These are phyloP conservation scores for Irpex sp. DNA, from an alignment of 1,284 basidiomycete genomes.

Conservation along the genomic window DNA sequence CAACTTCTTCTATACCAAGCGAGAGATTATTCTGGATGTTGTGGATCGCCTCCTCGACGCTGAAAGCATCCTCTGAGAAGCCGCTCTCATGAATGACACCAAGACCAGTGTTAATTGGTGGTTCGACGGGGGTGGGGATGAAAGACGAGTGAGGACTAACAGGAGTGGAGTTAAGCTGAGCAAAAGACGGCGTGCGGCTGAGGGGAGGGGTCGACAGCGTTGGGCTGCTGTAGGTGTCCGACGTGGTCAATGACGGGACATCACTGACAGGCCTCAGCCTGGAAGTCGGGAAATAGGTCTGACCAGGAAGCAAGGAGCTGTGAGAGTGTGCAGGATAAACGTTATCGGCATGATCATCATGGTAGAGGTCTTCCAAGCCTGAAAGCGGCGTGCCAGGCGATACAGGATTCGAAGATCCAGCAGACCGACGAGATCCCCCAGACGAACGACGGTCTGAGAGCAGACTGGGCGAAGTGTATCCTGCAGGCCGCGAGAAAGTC, in stretches of 20 bases:
- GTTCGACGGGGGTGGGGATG: conserved; percentile 18
- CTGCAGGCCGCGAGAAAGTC: neutral
- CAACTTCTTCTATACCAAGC: neutral
- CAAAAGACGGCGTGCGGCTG: conserved; percentile 28
- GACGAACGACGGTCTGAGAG: neutral
- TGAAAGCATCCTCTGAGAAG: conserved; percentile 15
- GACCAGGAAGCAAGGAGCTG: neutral
- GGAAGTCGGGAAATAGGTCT: neutral
- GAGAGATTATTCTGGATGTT: neutral
- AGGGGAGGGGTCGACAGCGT: conserved; percentile 27
- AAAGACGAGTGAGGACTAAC: conserved; percentile 29
- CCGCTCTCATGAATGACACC: conserved; percentile 24
- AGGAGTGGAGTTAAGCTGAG: conserved; percentile 29
- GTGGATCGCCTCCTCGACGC: neutral
- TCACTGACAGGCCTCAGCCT: conserved; percentile 27
- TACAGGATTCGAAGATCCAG: neutral
- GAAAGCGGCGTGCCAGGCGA: neutral
- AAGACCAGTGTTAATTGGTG: conserved; percentile 14
- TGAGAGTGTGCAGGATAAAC: neutral
- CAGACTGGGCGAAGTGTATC: neutral
- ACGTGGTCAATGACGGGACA: conserved; percentile 41
- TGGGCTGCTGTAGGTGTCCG: conserved; percentile 37
- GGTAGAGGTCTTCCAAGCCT: conserved; percentile 25
- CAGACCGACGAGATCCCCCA: neutral
- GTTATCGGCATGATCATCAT: conserved; percentile 15